These are phyloP conservation scores for Cinnamomum micranthum DNA, from an alignment of 164 flowering plant genomes.

Conservation along the genomic window DNA sequence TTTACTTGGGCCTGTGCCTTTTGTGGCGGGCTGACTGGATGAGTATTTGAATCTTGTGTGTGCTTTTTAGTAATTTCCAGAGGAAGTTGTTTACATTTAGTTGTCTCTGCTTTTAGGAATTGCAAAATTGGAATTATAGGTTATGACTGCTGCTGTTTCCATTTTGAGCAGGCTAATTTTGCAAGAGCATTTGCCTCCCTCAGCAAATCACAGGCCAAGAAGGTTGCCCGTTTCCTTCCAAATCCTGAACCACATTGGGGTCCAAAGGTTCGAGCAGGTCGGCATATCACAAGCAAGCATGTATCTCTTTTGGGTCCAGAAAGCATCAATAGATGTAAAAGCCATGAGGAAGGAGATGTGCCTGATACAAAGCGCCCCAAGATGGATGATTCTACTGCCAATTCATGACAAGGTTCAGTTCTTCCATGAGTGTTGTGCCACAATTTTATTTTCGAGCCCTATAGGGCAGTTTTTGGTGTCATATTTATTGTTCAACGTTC, in stretches of 20 bases:
- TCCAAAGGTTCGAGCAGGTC: slow-evolving; percentile 92
- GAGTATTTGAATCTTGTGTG: background rate
- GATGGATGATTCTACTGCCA: slow-evolving; percentile 33
- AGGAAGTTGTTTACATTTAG: background rate
- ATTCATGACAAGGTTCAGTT: slow-evolving; percentile 14
- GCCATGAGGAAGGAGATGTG: slow-evolving; percentile 46
- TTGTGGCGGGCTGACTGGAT: background rate
- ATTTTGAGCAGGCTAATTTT: slow-evolving; percentile 71
- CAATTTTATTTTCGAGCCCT: background rate
- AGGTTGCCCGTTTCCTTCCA: slow-evolving; percentile 87
- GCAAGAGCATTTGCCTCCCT: slow-evolving; percentile 82
- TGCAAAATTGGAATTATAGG: background rate
- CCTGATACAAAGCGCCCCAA: slow-evolving; percentile 64
- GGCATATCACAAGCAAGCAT: slow-evolving; percentile 85
- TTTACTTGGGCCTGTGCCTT: background rate
- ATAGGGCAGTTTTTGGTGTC: background rate
- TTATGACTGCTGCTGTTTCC: background rate
- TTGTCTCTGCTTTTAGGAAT: background rate
- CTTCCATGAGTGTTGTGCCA: background rate
- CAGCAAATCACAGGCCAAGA: slow-evolving; percentile 94
- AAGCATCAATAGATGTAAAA: slow-evolving; percentile 44
- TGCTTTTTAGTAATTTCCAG: background rate
- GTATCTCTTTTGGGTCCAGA: slow-evolving; percentile 72
- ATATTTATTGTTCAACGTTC: background rate
- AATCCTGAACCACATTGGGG: slow-evolving; percentile 99